Evolutionary conservation across 1,284 basidiomycete species (phyloP).

Genomic region (Farysia itapuensis): DNA sequence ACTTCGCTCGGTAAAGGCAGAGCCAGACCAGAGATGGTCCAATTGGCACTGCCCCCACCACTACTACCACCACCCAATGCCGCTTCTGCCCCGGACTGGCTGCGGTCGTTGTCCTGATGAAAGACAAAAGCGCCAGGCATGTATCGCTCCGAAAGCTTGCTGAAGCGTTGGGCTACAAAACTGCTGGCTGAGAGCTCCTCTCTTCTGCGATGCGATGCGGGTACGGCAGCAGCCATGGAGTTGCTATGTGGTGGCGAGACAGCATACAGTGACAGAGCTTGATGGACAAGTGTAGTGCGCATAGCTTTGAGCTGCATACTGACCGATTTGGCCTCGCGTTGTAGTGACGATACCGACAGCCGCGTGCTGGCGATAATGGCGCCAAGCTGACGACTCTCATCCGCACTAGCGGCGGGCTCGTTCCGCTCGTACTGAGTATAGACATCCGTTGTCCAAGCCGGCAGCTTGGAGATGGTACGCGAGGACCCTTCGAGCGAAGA

Average conservation of each 20-base stretch:
- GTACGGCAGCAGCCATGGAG: background rate
- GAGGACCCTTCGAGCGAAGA: slow-evolving; percentile 23
- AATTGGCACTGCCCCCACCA: slow-evolving; percentile 6
- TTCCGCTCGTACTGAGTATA: slow-evolving; percentile 27
- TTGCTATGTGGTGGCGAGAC: slow-evolving; percentile 12
- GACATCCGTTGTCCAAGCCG: slow-evolving; percentile 16
- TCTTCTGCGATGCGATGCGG: background rate
- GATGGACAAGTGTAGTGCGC: slow-evolving; percentile 25
- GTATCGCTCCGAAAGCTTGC: slow-evolving; percentile 31
- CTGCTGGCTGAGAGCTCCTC: slow-evolving; percentile 19
- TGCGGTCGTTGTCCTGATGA: slow-evolving; percentile 1
- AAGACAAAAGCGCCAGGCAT: slow-evolving; percentile 38
- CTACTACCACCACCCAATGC: background rate
- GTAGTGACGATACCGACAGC: slow-evolving; percentile 8
- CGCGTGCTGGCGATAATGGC: slow-evolving; percentile 11
- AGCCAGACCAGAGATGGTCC: slow-evolving; percentile 35
- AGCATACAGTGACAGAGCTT: slow-evolving; percentile 25
- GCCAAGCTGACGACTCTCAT: slow-evolving; percentile 9
- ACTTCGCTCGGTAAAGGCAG: slow-evolving; percentile 39
- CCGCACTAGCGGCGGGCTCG: too few species aligned
- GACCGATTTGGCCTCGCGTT: slow-evolving; percentile 6
- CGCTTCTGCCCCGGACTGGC: background rate
- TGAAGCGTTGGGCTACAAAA: slow-evolving; percentile 25
- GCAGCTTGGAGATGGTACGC: slow-evolving; percentile 8
- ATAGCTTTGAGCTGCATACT: slow-evolving; percentile 9